Evolutionary conservation across 2,329 filamentous ascomycete species (phyloP), one percentile per base, ranked within the genome.

Genomic region (Epicoccum sorghinum): DNA sequence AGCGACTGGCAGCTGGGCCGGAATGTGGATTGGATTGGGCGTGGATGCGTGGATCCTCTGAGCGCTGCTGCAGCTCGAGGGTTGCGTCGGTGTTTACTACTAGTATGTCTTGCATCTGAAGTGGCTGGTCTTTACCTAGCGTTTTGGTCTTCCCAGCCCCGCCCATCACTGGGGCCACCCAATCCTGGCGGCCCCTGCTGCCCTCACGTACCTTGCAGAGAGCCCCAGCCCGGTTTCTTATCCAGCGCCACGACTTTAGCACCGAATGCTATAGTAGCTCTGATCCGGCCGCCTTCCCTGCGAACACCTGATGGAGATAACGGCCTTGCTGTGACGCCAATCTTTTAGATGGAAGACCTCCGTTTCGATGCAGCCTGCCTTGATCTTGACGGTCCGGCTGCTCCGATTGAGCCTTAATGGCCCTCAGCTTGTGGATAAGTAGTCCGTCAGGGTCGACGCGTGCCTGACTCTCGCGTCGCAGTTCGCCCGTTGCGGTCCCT

Each of bases 1-100:
- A 54, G 40, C 40, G 52, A 49, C 52, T 49, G 52, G 51, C 40
- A 45, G 52, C 49, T 32, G 24, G 38, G 39, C 44, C 50, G 42
- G n/a, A 33, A 33, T 29, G 27, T 23, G 40, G 9, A 33, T 1
- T 1, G 27, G 7, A 30, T 22, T 30, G 43, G 24, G 24, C 38
- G 38, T 42, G 47, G 38, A 42, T 37, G 24, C 38, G 38, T 42
- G 47, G 38, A 42, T 37, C 47, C 38, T 42, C 37, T 29, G 35
- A 37, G 18, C 42, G 32, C 35, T 25, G 49, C 48, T 41, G 43
- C 43, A 29, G 25, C 42, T 37, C 30, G 49, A 41, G 41, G 33
- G 41, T 30, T n/a, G 27, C 12, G 32, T 29, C 38, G 7, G 12
- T 52, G 43, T 52, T 53, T 53, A 47, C 39, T 36, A 18, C 18